These are phyloP conservation scores for Hypoxylon sp. DNA, from an alignment of 2,329 filamentous ascomycete species.

Conservation along the genomic window DNA sequence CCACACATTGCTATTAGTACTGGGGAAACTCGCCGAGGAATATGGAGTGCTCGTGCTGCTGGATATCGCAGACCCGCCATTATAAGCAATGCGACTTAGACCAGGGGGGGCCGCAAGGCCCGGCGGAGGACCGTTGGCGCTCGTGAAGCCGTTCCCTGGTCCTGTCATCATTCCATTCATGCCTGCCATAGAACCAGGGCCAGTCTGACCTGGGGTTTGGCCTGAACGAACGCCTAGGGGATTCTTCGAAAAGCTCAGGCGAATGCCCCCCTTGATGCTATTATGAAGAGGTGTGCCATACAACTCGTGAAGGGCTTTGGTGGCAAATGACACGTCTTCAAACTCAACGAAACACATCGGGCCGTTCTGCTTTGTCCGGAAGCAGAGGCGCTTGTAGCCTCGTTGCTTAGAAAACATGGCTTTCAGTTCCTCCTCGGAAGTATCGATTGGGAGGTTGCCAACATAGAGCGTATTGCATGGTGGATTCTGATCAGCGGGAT, in stretches of 20 bases:
- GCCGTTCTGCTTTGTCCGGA: slow-evolving; percentile 93
- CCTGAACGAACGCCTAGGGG: slow-evolving; percentile 90
- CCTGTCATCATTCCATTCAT: slow-evolving; percentile 71
- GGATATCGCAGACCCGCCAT: slow-evolving; percentile 40
- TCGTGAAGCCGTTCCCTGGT: slow-evolving; percentile 73
- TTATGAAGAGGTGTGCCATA: slow-evolving; percentile 91
- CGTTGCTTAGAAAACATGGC: slow-evolving; percentile 92
- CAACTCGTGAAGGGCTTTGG: slow-evolving; percentile 89
- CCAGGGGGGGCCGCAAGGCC: slow-evolving; percentile 84
- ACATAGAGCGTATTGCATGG: slow-evolving; percentile 99
- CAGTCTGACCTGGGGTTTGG: slow-evolving; percentile 68
- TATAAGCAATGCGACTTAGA: slow-evolving; percentile 59
- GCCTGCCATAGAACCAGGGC: slow-evolving; percentile 63
- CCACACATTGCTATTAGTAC: slow-evolving; percentile 49
- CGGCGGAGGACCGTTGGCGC: slow-evolving; percentile 83
- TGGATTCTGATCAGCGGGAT: slow-evolving; percentile 95
- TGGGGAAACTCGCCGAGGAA: slow-evolving; percentile 45
- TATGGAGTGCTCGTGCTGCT: slow-evolving; percentile 48
- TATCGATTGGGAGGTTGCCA: slow-evolving; percentile 93
- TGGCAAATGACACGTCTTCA: slow-evolving; percentile 91
- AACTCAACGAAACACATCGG: slow-evolving; percentile 99
- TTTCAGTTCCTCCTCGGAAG: slow-evolving; percentile 95
- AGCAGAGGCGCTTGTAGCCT: slow-evolving; percentile 95
- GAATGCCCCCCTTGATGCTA: slow-evolving; percentile 93
- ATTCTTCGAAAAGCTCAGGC: slow-evolving; percentile 97